Conservation (phyloP, 2,329 filamentous ascomycete species). For the Diaporthe sp. region DNA sequence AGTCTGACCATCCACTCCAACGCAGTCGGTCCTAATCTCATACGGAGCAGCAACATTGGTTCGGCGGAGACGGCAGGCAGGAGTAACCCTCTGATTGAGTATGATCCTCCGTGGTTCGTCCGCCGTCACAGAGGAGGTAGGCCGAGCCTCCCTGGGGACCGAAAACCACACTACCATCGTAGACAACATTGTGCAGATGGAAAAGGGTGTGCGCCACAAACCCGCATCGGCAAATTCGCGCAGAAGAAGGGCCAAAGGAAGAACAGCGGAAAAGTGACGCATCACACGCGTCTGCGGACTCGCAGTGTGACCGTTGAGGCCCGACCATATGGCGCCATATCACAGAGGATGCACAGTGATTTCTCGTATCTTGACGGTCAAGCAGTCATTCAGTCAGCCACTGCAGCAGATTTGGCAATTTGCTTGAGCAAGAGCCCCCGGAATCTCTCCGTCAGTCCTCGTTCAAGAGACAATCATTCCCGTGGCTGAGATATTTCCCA, state of each 20-base stretch:
- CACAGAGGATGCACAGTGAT: not conserved
- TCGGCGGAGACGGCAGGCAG: not conserved
- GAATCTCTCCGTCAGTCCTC: not conserved
- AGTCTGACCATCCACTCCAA: constrained; percentile 10
- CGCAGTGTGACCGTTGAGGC: constrained; percentile 16
- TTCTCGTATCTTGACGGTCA: not conserved
- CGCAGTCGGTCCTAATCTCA: constrained; percentile 13
- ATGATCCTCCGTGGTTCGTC: not conserved
- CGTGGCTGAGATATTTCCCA: not conserved
- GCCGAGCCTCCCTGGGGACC: not conserved
- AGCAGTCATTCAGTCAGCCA: not conserved
- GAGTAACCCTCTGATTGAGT: not conserved
- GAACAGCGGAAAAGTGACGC: not conserved
- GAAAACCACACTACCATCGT: not conserved
- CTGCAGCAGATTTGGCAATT: not conserved
- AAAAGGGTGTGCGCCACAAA: constrained; percentile 23
- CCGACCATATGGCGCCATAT: not conserved
- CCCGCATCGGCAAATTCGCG: constrained; percentile 27
- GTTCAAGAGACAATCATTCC: not conserved
- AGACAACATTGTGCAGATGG: not conserved
- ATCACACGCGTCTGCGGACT: constrained; percentile 1
- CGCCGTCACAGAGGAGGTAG: not conserved
- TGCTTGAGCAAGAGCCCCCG: not conserved
- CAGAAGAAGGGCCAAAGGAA: not conserved
- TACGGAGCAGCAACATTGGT: not conserved